Conservation (phyloP, 331 rosid species). For the Arachis monticola region DNA sequence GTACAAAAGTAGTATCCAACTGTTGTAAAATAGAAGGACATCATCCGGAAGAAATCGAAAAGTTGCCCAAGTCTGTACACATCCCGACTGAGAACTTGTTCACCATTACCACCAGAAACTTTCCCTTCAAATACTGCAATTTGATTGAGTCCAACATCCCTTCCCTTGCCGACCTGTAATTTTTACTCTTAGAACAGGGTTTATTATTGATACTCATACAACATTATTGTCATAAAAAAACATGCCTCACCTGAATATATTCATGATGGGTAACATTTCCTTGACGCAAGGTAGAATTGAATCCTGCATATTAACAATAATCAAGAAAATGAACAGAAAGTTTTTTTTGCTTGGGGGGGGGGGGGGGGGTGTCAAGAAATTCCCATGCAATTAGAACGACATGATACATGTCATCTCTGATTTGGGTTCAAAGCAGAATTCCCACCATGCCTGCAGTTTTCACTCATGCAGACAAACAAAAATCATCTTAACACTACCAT, state of each 20-base stretch:
- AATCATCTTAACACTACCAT: neutral
- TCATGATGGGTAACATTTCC: slow-evolving; percentile 84
- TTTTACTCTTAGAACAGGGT: slow-evolving; percentile 37
- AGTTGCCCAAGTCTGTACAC: slow-evolving; percentile 96
- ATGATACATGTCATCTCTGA: neutral
- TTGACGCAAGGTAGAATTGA: slow-evolving; percentile 94
- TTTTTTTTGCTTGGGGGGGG: too few species aligned
- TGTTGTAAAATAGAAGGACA: slow-evolving; percentile 90
- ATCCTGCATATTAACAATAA: slow-evolving; percentile 62
- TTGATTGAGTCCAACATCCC: slow-evolving; percentile 97
- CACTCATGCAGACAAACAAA: neutral
- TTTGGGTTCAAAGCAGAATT: neutral
- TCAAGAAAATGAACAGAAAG: neutral
- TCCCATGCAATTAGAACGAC: neutral
- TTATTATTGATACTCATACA: neutral
- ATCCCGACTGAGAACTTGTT: slow-evolving; percentile 97
- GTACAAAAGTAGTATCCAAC: slow-evolving; percentile 94
- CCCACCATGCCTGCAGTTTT: neutral
- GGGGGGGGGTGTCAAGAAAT: neutral
- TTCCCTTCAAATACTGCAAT: slow-evolving; percentile 92
- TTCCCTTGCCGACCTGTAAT: slow-evolving; percentile 94
- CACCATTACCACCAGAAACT: slow-evolving; percentile 93
- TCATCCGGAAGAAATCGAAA: slow-evolving; percentile 95
- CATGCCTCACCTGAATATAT: slow-evolving; percentile 67
- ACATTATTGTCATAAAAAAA: slow-evolving; percentile 14